These are phyloP conservation scores for Aspergillus sp. DNA, from an alignment of 2,329 filamentous ascomycete species.

Conservation along the genomic window DNA sequence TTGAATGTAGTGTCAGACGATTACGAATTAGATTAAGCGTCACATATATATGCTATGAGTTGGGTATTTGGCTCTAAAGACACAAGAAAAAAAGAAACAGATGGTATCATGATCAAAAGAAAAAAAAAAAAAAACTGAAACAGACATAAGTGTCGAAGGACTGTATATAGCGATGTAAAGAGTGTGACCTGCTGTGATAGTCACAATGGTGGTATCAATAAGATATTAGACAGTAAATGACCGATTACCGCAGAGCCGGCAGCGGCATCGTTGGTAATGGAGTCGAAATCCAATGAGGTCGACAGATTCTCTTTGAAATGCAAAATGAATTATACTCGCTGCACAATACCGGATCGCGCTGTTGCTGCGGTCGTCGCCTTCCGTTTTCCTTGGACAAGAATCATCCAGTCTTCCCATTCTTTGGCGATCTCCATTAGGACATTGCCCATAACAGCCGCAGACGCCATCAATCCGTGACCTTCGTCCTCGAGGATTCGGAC, in stretches of 20 bases:
- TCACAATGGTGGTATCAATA: not conserved
- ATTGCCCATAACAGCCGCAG: slow-evolving; percentile 82
- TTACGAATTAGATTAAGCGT: slow-evolving; percentile 16
- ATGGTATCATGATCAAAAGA: slow-evolving; percentile 15
- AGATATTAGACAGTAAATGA: not conserved
- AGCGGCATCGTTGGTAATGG: slow-evolving; percentile 7
- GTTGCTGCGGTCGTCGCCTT: slow-evolving; percentile 21
- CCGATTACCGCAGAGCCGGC: slow-evolving; percentile 13
- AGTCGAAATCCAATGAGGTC: not conserved
- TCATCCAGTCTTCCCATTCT: slow-evolving; percentile 87
- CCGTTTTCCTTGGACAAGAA: slow-evolving; percentile 44
- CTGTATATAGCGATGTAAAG: not conserved
- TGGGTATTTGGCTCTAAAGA: slow-evolving; percentile 12
- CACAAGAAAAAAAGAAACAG: slow-evolving; percentile 5
- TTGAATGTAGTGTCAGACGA: not conserved
- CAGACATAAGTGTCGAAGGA: slow-evolving; percentile 2
- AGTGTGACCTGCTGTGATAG: not conserved
- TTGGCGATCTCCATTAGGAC: slow-evolving; percentile 91
- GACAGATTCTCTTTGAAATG: not conserved
- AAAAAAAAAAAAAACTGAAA: slow-evolving; percentile 1
- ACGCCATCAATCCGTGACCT: slow-evolving; percentile 93
- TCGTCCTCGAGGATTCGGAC: slow-evolving; percentile 85
- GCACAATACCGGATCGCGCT: slow-evolving; percentile 14
- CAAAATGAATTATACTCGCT: slow-evolving; percentile 2
- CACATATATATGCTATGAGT: slow-evolving; percentile 15